Evolutionary conservation across 2,329 filamentous ascomycete species (phyloP).

Genomic region (Venturia pyrina): DNA sequence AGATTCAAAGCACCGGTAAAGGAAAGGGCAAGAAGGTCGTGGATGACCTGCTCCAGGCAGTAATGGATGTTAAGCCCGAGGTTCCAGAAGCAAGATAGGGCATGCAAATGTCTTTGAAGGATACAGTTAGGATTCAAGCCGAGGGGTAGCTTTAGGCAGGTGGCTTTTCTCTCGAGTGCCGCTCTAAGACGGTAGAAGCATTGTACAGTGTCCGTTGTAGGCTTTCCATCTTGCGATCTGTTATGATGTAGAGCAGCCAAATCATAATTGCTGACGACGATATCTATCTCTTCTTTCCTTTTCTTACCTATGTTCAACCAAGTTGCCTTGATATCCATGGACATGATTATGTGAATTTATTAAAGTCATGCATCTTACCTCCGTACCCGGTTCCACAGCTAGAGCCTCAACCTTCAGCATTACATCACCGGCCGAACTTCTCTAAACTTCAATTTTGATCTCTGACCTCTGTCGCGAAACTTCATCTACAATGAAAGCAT

Average conservation of each 20-base stretch:
- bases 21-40: constrained; percentile 73
- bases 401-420: neutral
- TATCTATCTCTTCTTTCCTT: neutral
- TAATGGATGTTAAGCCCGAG: constrained; percentile 72
- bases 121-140: neutral
- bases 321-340: too few relatives aligned
- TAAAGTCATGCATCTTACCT: neutral
- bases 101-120: neutral
- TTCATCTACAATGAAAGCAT: neutral
- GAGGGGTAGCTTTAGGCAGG: neutral
- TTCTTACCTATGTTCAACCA: neutral
- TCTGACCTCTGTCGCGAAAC: neutral
- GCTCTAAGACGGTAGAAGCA: neutral
- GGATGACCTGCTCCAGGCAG: constrained; percentile 72
- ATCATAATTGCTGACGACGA: neutral
- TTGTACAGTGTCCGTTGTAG: neutral
- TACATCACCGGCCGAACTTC: constrained; percentile 1
- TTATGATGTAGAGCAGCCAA: neutral
- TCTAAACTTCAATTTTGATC: neutral
- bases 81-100: constrained; percentile 27
- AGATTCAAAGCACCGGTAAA: constrained; percentile 71
- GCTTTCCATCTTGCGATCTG: neutral
- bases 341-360: neutral
- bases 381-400: neutral
- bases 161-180: neutral